These are phyloP conservation scores for Talaromyces ruber DNA, from an alignment of 495 filamentous ascomycete species.

Conservation along the genomic window DNA sequence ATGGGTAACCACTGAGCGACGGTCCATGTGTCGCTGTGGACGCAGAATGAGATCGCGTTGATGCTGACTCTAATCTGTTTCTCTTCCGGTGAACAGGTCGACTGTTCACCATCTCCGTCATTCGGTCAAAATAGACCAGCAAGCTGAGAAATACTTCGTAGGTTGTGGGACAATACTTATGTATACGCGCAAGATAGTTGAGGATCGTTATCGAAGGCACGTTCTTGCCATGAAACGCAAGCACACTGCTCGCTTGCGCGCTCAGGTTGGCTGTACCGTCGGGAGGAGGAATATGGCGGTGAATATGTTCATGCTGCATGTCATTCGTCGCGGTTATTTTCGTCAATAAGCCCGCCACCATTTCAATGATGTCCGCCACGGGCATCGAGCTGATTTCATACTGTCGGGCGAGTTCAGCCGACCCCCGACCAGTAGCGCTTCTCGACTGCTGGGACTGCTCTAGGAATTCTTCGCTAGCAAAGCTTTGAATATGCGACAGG, in stretches of 20 bases:
- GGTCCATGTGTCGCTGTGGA: not conserved
- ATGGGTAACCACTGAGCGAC: conserved; percentile 1
- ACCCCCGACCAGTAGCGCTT: conserved; percentile 33
- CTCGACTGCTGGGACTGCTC: conserved; percentile 38
- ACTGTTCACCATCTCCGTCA: conserved; percentile 94
- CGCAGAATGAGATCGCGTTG: conserved; percentile 1
- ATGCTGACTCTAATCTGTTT: conserved; percentile 15
- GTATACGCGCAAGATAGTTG: conserved; percentile 92
- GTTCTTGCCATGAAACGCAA: conserved; percentile 99
- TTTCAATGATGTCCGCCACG: conserved; percentile 95
- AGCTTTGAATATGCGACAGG: conserved; percentile 81
- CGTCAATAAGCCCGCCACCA: conserved; percentile 96
- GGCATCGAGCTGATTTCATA: conserved; percentile 99
- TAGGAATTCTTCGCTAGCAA: conserved; percentile 66
- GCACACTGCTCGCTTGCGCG: conserved; percentile 76
- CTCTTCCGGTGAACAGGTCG: conserved; percentile 43
- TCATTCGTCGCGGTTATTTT: conserved; percentile 99
- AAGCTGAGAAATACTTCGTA: conserved; percentile 97
- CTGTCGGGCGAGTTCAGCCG: conserved; percentile 31
- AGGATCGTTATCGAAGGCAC: conserved; percentile 94
- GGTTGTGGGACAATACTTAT: conserved; percentile 98
- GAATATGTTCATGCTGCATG: conserved; percentile 74
- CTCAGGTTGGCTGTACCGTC: conserved; percentile 60
- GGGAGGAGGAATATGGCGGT: conserved; percentile 59
- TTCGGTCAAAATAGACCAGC: conserved; percentile 96